phyloP scores from a whole-genome alignment of 352 stramenopile species.

The Globisporangium rhizosaccharum region DNA sequence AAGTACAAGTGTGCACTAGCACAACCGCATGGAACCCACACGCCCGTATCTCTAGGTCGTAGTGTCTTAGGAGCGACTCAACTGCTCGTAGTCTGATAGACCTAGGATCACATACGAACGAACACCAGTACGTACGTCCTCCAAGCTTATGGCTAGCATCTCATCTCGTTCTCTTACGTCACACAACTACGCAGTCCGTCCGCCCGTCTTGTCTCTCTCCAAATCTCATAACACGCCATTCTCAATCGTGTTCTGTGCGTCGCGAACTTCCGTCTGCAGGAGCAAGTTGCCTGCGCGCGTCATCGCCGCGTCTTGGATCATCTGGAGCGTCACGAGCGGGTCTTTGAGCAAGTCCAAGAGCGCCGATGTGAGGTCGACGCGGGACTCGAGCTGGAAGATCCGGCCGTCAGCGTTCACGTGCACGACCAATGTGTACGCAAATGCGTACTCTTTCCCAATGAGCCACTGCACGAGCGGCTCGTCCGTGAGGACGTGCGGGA shows the following conservation, averaged over 20 bases:
- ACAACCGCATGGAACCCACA: too few species aligned
- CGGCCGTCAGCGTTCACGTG: constrained; percentile 26
- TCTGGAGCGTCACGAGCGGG: constrained; percentile 23
- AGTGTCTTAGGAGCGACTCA: too few species aligned
- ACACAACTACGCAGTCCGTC: too few species aligned
- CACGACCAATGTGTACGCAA: constrained; percentile 31
- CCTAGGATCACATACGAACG: too few species aligned
- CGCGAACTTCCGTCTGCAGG: constrained; percentile 23
- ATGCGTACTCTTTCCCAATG: constrained; percentile 37
- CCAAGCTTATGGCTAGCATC: too few species aligned
- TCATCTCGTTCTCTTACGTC: too few species aligned
- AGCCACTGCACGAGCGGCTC: constrained; percentile 40
- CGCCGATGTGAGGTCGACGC: constrained; percentile 30
- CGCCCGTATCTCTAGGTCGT: too few species aligned
- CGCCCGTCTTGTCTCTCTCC: background rate
- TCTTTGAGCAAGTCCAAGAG: constrained; percentile 31
- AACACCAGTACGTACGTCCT: too few species aligned
- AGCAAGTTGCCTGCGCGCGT: constrained; percentile 29
- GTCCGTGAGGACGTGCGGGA: constrained; percentile 35
- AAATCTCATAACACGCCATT: constrained; percentile 25
- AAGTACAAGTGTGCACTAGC: too few species aligned
- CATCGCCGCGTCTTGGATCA: constrained; percentile 29
- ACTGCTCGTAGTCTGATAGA: too few species aligned
- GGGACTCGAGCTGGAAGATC: constrained; percentile 45
- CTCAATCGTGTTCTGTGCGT: constrained; percentile 28